Evolutionary conservation across 768 basidiomycete genomes (phyloP), one percentile per base, ranked within the genome.

Genomic region (Suillus sp.): DNA sequence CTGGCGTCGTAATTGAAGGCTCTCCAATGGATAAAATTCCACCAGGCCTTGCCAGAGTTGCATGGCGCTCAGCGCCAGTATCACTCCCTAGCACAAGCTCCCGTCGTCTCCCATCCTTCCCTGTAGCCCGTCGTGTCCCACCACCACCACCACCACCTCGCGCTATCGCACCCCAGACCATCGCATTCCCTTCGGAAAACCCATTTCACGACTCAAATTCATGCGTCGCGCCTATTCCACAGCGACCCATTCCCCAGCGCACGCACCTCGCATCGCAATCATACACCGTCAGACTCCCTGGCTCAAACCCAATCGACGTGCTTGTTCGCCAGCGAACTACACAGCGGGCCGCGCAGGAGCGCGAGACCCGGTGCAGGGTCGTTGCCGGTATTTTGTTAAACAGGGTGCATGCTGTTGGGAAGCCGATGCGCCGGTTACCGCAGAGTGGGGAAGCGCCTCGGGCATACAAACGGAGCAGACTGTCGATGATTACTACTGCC

Each of bases 371-470:
- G 16, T 79, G 81, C 63, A 80, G 79, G 68, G 79, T 86, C 60
- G 85, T 88, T 1, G 86, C 86, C 2, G 84, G 83, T 22, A 85
- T 85, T 53, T 71, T 88, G 37, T 76, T 88, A 32, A 83, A 82
- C 67, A 78, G 86, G 25, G 81, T 84, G 40, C 80, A 81, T 64
- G 80, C 77, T 0, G 79, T 79, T 4, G 84, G 85, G n/a, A 79
- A 78, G 62, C 85, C 85, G 1, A 78, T 83, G 78, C 76, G 84
- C n/a, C 74, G 82, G 62, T 65, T 75, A 40, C 75, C 75, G 4
- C 72, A 70, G 14, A 66, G 71, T 37, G 68, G 57, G 25, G 72
- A 71, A 8, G 67, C 50, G 37, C 77, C 77, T 37, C 77, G 72
- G 66, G 72, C 74, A 65, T 87, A 87, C 65, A 79, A 82, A 66